Conservation (phyloP, 768 basidiomycete genomes). For the Suillus occidentalis region DNA sequence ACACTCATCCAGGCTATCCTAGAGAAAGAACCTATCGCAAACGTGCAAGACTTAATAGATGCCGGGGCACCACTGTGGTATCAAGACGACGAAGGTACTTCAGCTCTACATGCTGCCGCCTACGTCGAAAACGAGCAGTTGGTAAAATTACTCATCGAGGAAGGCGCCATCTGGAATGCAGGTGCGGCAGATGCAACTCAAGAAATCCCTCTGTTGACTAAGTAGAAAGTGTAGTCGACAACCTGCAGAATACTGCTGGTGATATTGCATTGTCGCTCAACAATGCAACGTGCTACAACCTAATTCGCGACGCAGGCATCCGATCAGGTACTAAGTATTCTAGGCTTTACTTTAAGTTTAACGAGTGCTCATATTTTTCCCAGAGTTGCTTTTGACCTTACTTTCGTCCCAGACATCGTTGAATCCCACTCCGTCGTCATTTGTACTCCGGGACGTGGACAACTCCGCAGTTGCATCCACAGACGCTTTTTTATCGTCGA, state of each 20-base stretch:
- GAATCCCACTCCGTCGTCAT: constrained; percentile 28
- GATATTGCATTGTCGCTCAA: constrained; percentile 91
- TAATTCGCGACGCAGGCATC: constrained; percentile 91
- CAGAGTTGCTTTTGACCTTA: constrained; percentile 72
- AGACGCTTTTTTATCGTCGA: constrained; percentile 67
- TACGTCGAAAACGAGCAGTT: constrained; percentile 68
- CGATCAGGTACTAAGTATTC: constrained; percentile 64
- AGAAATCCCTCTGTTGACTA: not conserved
- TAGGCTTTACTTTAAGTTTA: constrained; percentile 2
- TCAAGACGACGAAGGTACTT: constrained; percentile 82
- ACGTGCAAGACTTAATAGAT: constrained; percentile 51
- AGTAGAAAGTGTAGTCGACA: constrained; percentile 55
- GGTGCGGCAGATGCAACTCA: constrained; percentile 42
- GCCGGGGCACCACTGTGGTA: constrained; percentile 86
- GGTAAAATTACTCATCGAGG: constrained; percentile 65
- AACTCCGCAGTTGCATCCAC: constrained; percentile 59
- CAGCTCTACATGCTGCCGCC: constrained; percentile 84
- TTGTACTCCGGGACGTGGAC: constrained; percentile 52
- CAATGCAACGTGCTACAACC: constrained; percentile 65
- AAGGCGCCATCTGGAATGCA: constrained; percentile 91
- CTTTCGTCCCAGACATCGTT: constrained; percentile 47
- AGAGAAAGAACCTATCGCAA: constrained; percentile 41
- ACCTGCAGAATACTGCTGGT: constrained; percentile 78
- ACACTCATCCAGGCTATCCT: constrained; percentile 61
- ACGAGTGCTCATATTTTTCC: constrained; percentile 11